These are phyloP conservation scores for Penicillium olsonii DNA, from an alignment of 2,329 filamentous ascomycete genomes.

Conservation along the genomic window DNA sequence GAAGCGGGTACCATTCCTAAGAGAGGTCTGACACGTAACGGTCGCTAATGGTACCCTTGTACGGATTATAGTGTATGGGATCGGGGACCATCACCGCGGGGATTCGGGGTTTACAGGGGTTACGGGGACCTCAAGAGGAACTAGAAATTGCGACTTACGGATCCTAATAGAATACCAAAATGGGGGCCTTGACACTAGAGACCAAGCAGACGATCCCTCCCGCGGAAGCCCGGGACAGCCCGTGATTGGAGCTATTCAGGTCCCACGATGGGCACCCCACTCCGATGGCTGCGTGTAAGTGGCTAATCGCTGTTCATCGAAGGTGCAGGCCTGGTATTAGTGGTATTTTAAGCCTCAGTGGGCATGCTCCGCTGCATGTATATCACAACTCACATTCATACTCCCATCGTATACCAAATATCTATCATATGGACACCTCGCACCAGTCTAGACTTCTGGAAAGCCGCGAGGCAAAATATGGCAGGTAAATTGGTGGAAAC, in stretches of 20 bases:
- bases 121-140: background rate
- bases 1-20: conserved; percentile 24
- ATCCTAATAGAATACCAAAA: conserved; percentile 7
- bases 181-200: background rate
- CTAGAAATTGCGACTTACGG: background rate
- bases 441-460: background rate
- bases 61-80: background rate
- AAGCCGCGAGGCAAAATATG: background rate
- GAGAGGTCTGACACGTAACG: conserved; percentile 36
- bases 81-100: conserved; percentile 7
- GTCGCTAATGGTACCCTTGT: conserved; percentile 6
- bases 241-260: conserved; percentile 8
- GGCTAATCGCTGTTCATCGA: conserved; percentile 13
- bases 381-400: background rate
- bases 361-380: background rate
- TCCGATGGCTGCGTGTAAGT: conserved; percentile 11
- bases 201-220: conserved; percentile 15
- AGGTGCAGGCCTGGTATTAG: background rate
- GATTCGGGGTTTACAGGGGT: conserved; percentile 11
- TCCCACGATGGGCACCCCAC: conserved; percentile 11
- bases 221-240: conserved; percentile 18
- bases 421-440: background rate
- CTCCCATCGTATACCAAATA: background rate
- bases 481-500: no score
- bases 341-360: conserved; percentile 1